Base-by-base conservation (phyloP, 306 rosid genomes). In the Astragalus glycyphyllos region DNA sequence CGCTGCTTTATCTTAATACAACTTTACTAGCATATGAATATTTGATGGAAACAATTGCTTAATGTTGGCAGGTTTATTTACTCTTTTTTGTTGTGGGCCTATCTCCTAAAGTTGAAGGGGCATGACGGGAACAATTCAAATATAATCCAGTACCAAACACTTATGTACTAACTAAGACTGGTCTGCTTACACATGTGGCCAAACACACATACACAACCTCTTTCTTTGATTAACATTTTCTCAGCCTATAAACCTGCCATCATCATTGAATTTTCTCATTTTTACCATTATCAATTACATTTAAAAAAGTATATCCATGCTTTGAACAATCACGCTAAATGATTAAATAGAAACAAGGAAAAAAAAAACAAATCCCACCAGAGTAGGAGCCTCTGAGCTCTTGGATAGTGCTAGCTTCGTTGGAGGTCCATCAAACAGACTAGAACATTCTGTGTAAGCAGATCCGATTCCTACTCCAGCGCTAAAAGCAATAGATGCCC, bases 391-490 rank as follows among this genome's bases (percentile, higher is more conserved):
- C 69, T 85, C 87, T 4, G 77, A 53, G 50, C 60, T 55, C 59
- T 76, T 69, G 40, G 75, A 75, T 67, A 77, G 46, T 8, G 76
- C 61, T 17, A 80, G 50, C 79, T 84, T 84, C n/a, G 86, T 64
- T 20, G 90, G 78, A 64, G 89, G 73, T 69, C 86, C 89, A 78
- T 76, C 85, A 79, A 86, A 89, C 59, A 81, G 63, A 41, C 68
- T 84, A 77, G 86, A 84, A 47, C 98, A 88, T 13, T 92, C 92
- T 6, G 92, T 53, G 77, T 86, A 92, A 7, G 96, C 96, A 26
- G 96, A 90, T 73, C 98, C 98, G 23, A 92, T 60, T 60, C 96
- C 98, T 56, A 82, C 69, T 29, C 96, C 98, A 72, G 96, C 98
- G 16, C 96, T 96, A 79, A 86, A 89, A 79, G 96, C 96, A 61